Evolutionary conservation across 2,329 filamentous ascomycete species (phyloP).

Genomic region (Rugonectria rugulosa): DNA sequence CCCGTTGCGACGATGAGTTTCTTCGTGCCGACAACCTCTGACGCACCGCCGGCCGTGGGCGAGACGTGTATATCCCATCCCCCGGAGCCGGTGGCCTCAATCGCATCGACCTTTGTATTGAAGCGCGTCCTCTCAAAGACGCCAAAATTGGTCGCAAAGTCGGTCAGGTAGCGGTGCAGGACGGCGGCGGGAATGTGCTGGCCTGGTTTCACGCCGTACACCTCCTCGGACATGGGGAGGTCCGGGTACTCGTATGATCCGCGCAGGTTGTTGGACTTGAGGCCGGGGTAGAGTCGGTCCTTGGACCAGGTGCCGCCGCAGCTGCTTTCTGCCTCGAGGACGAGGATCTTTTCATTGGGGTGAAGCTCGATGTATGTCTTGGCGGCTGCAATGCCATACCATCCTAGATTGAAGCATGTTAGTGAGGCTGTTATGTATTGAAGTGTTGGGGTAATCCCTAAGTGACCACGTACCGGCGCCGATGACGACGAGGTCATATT

Average conservation of each 20-base stretch:
- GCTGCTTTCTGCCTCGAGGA: slow-evolving; percentile 59
- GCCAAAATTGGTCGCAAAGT: slow-evolving; percentile 52
- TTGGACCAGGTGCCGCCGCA: slow-evolving; percentile 68
- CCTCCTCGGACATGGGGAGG: slow-evolving; percentile 62
- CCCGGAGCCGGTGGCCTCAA: slow-evolving; percentile 33
- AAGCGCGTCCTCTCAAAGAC: slow-evolving; percentile 56
- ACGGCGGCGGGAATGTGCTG: slow-evolving; percentile 46
- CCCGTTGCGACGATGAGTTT: slow-evolving; percentile 59
- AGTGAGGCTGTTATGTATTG: neutral
- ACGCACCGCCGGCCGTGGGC: neutral
- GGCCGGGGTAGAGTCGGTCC: slow-evolving; percentile 63
- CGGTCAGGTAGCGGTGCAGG: slow-evolving; percentile 45
- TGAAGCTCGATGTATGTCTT: slow-evolving; percentile 60
- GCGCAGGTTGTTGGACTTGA: slow-evolving; percentile 69
- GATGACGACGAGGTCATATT: slow-evolving; percentile 12
- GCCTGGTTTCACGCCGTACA: slow-evolving; percentile 47
- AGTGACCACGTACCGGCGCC: slow-evolving; percentile 8
- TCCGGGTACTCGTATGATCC: slow-evolving; percentile 70
- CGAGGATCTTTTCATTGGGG: slow-evolving; percentile 52
- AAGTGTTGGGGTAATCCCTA: no score
- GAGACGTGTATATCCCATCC: slow-evolving; percentile 21
- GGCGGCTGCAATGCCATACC: slow-evolving; percentile 58
- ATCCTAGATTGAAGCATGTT: slow-evolving; percentile 42
- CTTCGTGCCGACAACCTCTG: slow-evolving; percentile 31
- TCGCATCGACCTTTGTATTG: slow-evolving; percentile 55